These are phyloP conservation scores for Gleditsia sinensis DNA, from an alignment of 306 rosid genomes.

Conservation along the genomic window DNA sequence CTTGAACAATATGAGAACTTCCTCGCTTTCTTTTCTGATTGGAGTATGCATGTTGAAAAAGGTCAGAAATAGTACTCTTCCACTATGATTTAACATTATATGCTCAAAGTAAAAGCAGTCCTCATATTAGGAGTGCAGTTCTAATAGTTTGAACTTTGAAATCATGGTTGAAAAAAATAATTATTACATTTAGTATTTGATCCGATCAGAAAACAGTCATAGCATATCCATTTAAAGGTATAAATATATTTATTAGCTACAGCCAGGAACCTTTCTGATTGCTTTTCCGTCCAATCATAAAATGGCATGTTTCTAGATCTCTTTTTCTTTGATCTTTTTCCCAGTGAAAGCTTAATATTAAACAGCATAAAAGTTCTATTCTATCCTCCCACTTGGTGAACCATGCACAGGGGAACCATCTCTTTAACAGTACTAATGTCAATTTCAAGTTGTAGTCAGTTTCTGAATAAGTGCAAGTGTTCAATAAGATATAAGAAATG, in stretches of 20 bases:
- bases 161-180: background rate
- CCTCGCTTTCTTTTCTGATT: background rate
- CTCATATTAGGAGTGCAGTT: background rate
- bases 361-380: background rate
- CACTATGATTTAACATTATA: background rate
- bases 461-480: too few relatives aligned
- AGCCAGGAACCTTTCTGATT: background rate
- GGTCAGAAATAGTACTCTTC: background rate
- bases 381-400: background rate
- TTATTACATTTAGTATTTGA: background rate
- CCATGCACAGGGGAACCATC: conserved; percentile 10
- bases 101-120: background rate
- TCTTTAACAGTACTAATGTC: background rate
- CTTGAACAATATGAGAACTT: background rate
- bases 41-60: background rate
- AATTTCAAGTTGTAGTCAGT: too few relatives aligned
- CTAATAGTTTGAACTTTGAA: background rate
- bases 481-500: conserved; percentile 2
- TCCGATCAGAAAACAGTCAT: background rate
- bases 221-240: background rate
- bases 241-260: background rate
- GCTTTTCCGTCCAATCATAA: conserved; percentile 2
- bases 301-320: background rate
- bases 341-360: background rate
- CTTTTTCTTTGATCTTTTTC: background rate